Evolutionary conservation across 2,329 filamentous ascomycete species (phyloP).

Genomic region (Cercospora sojina): DNA sequence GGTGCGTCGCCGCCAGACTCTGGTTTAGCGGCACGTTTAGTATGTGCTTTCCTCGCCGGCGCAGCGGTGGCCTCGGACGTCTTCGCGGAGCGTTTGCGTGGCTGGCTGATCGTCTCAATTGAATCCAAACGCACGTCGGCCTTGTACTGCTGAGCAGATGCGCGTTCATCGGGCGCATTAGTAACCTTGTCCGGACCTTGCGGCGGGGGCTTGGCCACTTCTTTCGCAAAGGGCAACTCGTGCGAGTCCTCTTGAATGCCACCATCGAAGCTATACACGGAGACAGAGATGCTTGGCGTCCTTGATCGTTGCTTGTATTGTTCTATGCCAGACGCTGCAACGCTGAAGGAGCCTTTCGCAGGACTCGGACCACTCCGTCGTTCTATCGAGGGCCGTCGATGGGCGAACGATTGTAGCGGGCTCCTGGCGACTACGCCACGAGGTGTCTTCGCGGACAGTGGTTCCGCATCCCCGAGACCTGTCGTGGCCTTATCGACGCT

Average conservation of each 20-base stretch:
- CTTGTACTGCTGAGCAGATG: neutral
- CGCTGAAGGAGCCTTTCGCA: neutral
- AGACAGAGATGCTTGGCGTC: conserved; percentile 23
- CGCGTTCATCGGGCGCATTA: neutral
- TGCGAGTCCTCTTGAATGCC: neutral
- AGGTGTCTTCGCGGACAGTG: neutral
- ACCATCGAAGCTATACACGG: conserved; percentile 19
- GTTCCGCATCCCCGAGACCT: neutral
- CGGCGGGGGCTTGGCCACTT: neutral
- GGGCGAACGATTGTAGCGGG: neutral
- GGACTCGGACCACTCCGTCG: neutral
- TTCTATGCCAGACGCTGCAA: neutral
- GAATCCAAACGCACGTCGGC: neutral
- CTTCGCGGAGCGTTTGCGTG: neutral
- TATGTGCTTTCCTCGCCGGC: neutral
- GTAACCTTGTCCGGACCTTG: neutral
- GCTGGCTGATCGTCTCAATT: neutral
- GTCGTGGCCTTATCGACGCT: neutral
- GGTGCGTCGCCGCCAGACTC: neutral
- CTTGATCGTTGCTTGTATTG: conserved; percentile 9
- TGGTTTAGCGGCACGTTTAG: neutral
- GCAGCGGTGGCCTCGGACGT: neutral
- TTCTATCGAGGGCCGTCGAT: neutral
- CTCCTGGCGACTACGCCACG: neutral
- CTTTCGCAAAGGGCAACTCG: neutral